These are phyloP conservation scores for Forsythia viridissima DNA, from an alignment of 257 asterid genomes.

Conservation along the genomic window DNA sequence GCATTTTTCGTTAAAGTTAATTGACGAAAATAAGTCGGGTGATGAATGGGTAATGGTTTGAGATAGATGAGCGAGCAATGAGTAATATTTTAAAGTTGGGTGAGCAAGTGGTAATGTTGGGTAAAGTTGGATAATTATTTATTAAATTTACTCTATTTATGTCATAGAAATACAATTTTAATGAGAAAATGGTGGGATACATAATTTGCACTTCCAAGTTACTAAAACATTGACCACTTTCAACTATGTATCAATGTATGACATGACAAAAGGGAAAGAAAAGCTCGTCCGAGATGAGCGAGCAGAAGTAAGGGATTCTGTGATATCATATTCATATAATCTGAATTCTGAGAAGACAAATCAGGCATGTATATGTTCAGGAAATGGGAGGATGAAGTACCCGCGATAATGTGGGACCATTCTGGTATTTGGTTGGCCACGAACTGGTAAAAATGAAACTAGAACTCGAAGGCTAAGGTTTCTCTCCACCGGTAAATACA, in stretches of 20 bases:
- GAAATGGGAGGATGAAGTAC: not conserved
- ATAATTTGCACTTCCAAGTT: not conserved
- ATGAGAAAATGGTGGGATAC: not conserved
- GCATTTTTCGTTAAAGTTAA: too few relatives aligned
- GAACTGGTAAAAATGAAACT: conserved; percentile 9
- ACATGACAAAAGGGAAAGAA: not conserved
- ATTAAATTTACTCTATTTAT: too few relatives aligned
- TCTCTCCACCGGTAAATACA: not conserved
- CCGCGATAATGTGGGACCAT: not conserved
- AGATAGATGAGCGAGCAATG: too few relatives aligned
- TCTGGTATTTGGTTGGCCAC: not conserved
- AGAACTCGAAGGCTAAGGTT: conserved; percentile 37
- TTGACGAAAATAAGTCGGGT: too few relatives aligned
- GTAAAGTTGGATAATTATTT: too few relatives aligned
- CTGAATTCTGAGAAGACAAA: not conserved
- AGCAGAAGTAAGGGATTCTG: not conserved
- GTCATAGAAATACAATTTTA: too few relatives aligned
- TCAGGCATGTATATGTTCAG: not conserved
- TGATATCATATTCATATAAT: not conserved
- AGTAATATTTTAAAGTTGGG: too few relatives aligned
- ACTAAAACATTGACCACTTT: not conserved
- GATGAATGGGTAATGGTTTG: too few relatives aligned
- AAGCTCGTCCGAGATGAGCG: not conserved
- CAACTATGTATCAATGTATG: not conserved
- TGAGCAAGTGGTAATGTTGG: too few relatives aligned